Base-by-base conservation (phyloP, 1,284 basidiomycete genomes). In the Mixia osmundae region DNA sequence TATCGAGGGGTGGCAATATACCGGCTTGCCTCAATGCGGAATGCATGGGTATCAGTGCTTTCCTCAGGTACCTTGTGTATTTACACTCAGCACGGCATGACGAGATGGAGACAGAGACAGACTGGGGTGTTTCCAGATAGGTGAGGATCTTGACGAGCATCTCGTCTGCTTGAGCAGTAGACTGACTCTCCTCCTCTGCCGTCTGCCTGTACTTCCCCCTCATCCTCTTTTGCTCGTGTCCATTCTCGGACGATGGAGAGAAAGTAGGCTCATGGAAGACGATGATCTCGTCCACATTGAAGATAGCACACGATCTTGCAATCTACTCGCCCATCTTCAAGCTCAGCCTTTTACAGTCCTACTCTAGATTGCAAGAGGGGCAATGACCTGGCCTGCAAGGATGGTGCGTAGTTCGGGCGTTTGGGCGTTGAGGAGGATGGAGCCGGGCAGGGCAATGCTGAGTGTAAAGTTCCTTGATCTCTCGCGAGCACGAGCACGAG, bases 71-170 rank as follows among this genome's bases (percentile, higher is more conserved):
- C 36, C 46, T 49, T 16, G 19, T 14, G 14, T 9, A 26, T 24
- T 15, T 14, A n/a, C n/a, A n/a, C 18, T 5, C 5, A 10, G 27
- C 20, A 29, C 10, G 19, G 5, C 4, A 6, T 14, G 21, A 28
- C 21, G 24, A 11, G 11, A 16, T 7, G n/a, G 3, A n/a, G 14
- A 7, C 18, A 18, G 16, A 27, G 16, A 34, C 44, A 33, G 12
- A 44, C 48, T 55, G 54, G n/a, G 54, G 54, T 16, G 51, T 54
- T 33, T 55, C 54, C 24, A 55, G 43, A 41, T 55, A 55, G 38
- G 54, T 49, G 38, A 55, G 38, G 18, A 55, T 47, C 7, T 50
- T 35, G 0, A 50, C 49, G 8, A 54, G 36, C 33, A 53, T 52
- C 19, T 45, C 41, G 20, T 49, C 40, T n/a, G n/a, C n/a, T 12